Base-by-base conservation (phyloP, 2,329 filamentous ascomycete genomes). In the Aspergillus nomiae region DNA sequence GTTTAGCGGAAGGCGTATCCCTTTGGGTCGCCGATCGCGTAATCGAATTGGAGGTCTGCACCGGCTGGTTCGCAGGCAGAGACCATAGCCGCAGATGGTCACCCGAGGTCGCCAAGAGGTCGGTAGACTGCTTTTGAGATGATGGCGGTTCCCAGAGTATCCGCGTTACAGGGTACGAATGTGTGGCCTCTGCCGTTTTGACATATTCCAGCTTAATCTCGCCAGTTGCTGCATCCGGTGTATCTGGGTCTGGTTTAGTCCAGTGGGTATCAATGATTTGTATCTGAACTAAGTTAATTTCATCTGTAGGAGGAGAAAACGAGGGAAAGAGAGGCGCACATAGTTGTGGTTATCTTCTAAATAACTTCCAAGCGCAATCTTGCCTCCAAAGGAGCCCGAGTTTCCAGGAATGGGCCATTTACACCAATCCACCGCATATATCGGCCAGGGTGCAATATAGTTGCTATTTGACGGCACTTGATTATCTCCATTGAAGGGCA, bases 371-470 rank as follows among this genome's bases (percentile, higher is more conserved):
- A 99, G 85, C 14, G 95, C 95, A 70, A 99, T 86, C 79, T 98
- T 98, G 45, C 95, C 95, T 4, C 92, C 92, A 65, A 92, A 89
- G 69, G 82, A 82, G 58, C 73, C 76, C 43, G 89, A 70, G 53
- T 63, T 71, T 80, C 89, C 72, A 46, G 92, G 88, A 2, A 94
- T 89, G 19, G 91, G 88, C 94, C 95, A 99, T 80, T 99, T 99
- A 83, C 95, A 99, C 95, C 95, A 99, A 81, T 99, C 95, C 72
- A 96, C 94, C 14, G 95, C 94, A 77, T 98, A 99, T 60, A 96
- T 89, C 16, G 93, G 90, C 92, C 95, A 99, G 0, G 94, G 94
- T 5, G 94, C 93, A 66, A 96, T 81, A 75, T 97, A 97, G 76
- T 94, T 97, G 83, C 92, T 96, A 67, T 94, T 96, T 7, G 75